Evolutionary conservation across 2,329 filamentous ascomycete species (phyloP).

Genomic region (Dothistroma pini): DNA sequence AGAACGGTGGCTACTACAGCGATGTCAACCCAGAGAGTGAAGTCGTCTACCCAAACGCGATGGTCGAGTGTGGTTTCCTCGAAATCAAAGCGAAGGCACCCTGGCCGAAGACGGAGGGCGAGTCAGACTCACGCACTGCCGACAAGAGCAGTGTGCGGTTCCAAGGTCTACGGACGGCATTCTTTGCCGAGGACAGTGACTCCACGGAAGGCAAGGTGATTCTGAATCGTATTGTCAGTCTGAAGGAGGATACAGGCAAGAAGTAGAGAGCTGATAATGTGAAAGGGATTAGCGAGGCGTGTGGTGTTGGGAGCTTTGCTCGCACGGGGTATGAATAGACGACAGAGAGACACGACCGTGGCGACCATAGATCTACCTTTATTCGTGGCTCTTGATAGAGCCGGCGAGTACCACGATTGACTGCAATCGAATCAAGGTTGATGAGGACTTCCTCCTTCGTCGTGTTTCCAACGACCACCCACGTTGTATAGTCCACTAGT

Average conservation of each 20-base stretch:
- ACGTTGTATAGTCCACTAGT: too few relatives aligned
- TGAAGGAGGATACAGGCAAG: constrained; percentile 85
- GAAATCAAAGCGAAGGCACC: constrained; percentile 70
- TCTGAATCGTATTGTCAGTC: constrained; percentile 83
- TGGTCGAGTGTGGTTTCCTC: constrained; percentile 79
- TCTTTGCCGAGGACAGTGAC: constrained; percentile 72
- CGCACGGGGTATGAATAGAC: background rate
- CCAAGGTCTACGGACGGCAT: constrained; percentile 85
- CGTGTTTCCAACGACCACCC: too few relatives aligned
- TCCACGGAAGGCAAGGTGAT: constrained; percentile 68
- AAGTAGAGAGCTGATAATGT: constrained; percentile 17
- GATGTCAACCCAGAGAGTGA: constrained; percentile 85
- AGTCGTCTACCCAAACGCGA: constrained; percentile 69
- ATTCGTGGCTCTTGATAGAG: too few relatives aligned
- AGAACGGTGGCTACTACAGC: constrained; percentile 73
- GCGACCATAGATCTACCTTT: background rate
- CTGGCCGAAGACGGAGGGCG: constrained; percentile 76
- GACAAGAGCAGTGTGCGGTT: constrained; percentile 74
- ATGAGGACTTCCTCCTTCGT: too few relatives aligned
- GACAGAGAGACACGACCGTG: background rate
- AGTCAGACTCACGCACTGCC: constrained; percentile 53
- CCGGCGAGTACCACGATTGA: too few relatives aligned
- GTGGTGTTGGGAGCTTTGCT: background rate
- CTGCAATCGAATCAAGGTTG: too few relatives aligned
- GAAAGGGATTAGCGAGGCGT: constrained; percentile 3